These are phyloP conservation scores for Rhynchosporium graminicola DNA, from an alignment of 2,329 filamentous ascomycete species.

Conservation along the genomic window DNA sequence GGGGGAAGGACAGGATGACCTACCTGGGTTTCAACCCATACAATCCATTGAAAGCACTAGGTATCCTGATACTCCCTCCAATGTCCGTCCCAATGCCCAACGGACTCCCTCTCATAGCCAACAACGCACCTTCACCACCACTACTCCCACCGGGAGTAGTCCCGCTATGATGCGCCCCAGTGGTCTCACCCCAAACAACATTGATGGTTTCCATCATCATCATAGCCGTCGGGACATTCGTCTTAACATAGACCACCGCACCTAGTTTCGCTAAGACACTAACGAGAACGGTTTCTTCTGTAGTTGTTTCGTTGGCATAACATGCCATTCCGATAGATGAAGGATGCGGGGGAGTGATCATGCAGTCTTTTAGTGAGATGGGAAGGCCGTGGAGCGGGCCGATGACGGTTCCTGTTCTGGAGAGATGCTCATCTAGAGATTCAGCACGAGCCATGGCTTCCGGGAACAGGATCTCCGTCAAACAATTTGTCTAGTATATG, in stretches of 20 bases:
- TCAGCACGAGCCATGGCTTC: slow-evolving; percentile 53
- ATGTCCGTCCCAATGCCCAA: slow-evolving; percentile 40
- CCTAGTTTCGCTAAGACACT: slow-evolving; percentile 44
- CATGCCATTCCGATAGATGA: slow-evolving; percentile 43
- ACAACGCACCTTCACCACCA: slow-evolving; percentile 37
- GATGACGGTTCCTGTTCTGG: slow-evolving; percentile 42
- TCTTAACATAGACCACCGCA: slow-evolving; percentile 46
- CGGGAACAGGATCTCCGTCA: slow-evolving; percentile 58
- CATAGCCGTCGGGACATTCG: slow-evolving; percentile 44
- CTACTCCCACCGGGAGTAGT: slow-evolving; percentile 36
- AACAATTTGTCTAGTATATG: slow-evolving; percentile 55
- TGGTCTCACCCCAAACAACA: slow-evolving; percentile 46
- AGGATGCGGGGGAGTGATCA: slow-evolving; percentile 42
- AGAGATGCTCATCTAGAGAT: slow-evolving; percentile 53
- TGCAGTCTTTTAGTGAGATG: slow-evolving; percentile 46
- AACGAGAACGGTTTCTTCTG: slow-evolving; percentile 41
- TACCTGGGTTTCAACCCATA: slow-evolving; percentile 45
- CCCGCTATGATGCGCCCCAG: slow-evolving; percentile 35
- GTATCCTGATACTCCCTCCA: slow-evolving; percentile 45
- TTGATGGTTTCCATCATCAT: slow-evolving; percentile 48
- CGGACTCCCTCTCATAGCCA: slow-evolving; percentile 38
- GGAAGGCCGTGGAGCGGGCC: slow-evolving; percentile 47
- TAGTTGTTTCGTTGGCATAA: slow-evolving; percentile 40
- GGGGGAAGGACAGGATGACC: slow-evolving; percentile 14
- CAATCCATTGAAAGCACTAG: slow-evolving; percentile 42